These are phyloP conservation scores for Peronospora farinosa DNA, from an alignment of 352 stramenopile genomes.

Conservation along the genomic window DNA sequence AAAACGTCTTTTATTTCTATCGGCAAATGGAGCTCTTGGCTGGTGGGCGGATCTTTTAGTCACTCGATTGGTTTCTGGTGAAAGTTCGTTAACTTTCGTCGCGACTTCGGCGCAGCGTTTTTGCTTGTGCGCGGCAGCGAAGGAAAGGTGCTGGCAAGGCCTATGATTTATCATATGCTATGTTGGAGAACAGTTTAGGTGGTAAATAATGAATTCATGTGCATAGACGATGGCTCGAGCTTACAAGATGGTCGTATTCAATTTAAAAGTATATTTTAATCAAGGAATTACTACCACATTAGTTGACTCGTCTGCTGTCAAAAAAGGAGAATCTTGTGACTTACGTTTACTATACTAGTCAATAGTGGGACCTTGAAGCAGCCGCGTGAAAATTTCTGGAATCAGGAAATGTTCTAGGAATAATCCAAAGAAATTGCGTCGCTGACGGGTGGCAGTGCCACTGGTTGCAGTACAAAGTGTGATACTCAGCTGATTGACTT, in stretches of 20 bases:
- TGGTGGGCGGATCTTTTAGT: conserved; percentile 31
- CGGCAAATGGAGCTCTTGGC: background rate
- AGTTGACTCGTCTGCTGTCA: conserved; percentile 4
- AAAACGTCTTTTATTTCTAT: background rate
- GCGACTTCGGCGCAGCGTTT: conserved; percentile 32
- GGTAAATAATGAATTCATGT: background rate
- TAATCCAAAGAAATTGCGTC: background rate
- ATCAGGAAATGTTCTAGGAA: conserved; percentile 16
- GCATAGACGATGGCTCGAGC: background rate
- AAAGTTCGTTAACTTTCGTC: conserved; percentile 26
- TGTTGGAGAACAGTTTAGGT: conserved; percentile 2
- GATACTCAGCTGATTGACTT: too few relatives aligned
- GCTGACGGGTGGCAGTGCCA: too few relatives aligned
- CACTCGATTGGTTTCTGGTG: conserved; percentile 24
- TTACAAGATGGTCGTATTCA: too few relatives aligned
- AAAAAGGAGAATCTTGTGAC: conserved; percentile 12
- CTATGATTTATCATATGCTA: conserved; percentile 1
- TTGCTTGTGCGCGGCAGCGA: conserved; percentile 26
- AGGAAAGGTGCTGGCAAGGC: conserved; percentile 20
- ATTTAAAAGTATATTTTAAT: background rate
- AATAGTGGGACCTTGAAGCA: conserved; percentile 17
- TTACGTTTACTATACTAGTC: conserved; percentile 17
- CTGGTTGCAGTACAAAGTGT: too few relatives aligned
- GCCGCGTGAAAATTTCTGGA: conserved; percentile 22
- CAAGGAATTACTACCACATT: too few relatives aligned